Conservation (phyloP, 805 yeast species). For the Kuraishia floccosa region DNA sequence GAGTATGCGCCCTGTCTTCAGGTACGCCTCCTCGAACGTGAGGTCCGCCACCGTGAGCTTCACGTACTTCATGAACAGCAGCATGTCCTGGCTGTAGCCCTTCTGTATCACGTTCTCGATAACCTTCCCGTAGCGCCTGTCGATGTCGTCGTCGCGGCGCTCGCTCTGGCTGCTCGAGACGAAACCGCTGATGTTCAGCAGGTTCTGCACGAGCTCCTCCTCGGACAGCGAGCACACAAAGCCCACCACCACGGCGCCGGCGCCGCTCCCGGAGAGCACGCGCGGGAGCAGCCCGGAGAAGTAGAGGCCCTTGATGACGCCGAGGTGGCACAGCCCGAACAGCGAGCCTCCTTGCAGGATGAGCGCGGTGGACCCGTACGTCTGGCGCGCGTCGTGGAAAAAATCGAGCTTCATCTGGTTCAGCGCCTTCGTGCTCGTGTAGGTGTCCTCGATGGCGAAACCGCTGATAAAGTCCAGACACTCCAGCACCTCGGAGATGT, state of each 20-base stretch:
- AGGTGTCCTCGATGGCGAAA: constrained; percentile 11
- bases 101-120: constrained; percentile 66
- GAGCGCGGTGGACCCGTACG: constrained; percentile 85
- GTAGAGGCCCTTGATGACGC: constrained; percentile 80
- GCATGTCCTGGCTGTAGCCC: constrained; percentile 81
- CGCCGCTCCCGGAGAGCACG: constrained; percentile 84
- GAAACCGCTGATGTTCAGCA: constrained; percentile 20
- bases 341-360: constrained; percentile 91
- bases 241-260: constrained; percentile 90
- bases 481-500: constrained; percentile 62
- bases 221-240: constrained; percentile 66
- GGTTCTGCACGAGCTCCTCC: constrained; percentile 40
- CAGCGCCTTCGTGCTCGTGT: constrained; percentile 27
- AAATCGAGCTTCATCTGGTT: constrained; percentile 58
- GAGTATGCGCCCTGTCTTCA: constrained; percentile 64
- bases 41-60: constrained; percentile 63
- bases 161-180: constrained; percentile 12
- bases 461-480: constrained; percentile 54
- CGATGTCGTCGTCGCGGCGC: constrained; percentile 1
- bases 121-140: constrained; percentile 48
- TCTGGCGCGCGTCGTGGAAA: constrained; percentile 77
- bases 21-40: constrained; percentile 90
- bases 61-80: constrained; percentile 70
- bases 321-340: constrained; percentile 89
- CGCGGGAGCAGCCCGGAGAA: constrained; percentile 68